phyloP scores from a whole-genome alignment of 306 rosid species.

The Lathyrus aphaca region DNA sequence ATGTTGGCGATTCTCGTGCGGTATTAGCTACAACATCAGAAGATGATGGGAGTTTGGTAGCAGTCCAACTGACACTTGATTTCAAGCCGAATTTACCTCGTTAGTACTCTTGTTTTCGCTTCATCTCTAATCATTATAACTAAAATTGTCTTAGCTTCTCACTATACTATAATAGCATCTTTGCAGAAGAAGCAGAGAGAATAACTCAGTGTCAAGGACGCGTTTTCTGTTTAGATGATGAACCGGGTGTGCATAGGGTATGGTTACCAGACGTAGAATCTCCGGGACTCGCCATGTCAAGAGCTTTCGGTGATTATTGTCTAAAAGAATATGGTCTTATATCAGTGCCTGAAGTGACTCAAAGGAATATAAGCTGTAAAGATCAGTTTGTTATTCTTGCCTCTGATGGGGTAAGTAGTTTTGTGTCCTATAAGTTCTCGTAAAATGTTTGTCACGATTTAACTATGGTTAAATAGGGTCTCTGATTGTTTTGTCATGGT shows the following conservation, averaged over 20 bases:
- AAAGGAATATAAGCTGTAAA: conserved; percentile 54
- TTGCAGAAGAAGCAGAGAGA: conserved; percentile 88
- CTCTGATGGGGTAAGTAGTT: conserved; percentile 78
- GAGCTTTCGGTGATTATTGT: conserved; percentile 92
- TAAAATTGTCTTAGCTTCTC: not conserved
- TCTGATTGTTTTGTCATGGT: too few species aligned
- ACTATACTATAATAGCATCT: not conserved
- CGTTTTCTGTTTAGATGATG: conserved; percentile 76
- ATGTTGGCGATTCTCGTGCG: conserved; percentile 95
- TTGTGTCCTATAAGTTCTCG: conserved; percentile 3
- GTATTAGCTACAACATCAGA: conserved; percentile 76
- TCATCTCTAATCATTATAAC: not conserved
- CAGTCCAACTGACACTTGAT: conserved; percentile 87
- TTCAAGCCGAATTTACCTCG: conserved; percentile 96
- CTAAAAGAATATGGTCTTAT: conserved; percentile 79
- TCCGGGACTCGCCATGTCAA: conserved; percentile 91
- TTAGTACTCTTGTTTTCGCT: conserved; percentile 40
- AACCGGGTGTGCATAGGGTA: conserved; percentile 81
- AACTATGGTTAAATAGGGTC: too few species aligned
- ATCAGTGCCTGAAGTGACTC: conserved; percentile 87
- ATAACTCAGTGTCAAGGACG: conserved; percentile 77
- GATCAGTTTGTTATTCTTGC: conserved; percentile 89
- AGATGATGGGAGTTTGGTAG: conserved; percentile 68
- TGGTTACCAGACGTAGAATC: conserved; percentile 77
- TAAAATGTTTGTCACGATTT: too few species aligned